Percentiles rank a stretch among this genome's conserved stretches.
Evolutionary conservation across 495 filamentous ascomycete genomes (phyloP).

Genomic region (Penicillium verhagenii): DNA sequence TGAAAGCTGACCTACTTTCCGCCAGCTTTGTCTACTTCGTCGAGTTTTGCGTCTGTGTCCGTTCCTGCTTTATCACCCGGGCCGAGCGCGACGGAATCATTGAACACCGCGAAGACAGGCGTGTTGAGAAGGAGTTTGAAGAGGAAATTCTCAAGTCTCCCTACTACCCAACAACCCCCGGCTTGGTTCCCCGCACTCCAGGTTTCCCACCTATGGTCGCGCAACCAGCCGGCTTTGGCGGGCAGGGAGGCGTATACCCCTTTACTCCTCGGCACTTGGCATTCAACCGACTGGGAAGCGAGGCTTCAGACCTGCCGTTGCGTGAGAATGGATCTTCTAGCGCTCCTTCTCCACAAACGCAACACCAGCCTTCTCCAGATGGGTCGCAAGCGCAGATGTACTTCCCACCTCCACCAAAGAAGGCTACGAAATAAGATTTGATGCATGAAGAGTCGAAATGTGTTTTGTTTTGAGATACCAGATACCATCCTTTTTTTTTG

Average conservation of each 20-base stretch:
- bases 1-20: slow-evolving; percentile 14
- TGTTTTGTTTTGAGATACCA: slow-evolving; percentile 7
- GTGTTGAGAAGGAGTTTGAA: slow-evolving; percentile 42
- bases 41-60: slow-evolving; percentile 56
- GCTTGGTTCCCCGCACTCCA: slow-evolving; percentile 27
- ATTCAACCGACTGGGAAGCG: slow-evolving; percentile 39
- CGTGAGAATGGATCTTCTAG: slow-evolving; percentile 21
- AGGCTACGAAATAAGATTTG: slow-evolving; percentile 27
- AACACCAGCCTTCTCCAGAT: slow-evolving; percentile 21
- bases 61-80: slow-evolving; percentile 60
- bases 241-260: slow-evolving; percentile 24
- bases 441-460: neutral
- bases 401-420: slow-evolving; percentile 47
- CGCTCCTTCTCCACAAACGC: slow-evolving; percentile 14
- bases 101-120: slow-evolving; percentile 40
- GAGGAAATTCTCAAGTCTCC: slow-evolving; percentile 48
- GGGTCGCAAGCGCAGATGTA: slow-evolving; percentile 24
- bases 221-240: neutral
- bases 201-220: slow-evolving; percentile 25
- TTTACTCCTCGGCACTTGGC: slow-evolving; percentile 43
- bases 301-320: slow-evolving; percentile 42
- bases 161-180: slow-evolving; percentile 37
- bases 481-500: slow-evolving; percentile 23
- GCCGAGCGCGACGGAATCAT: slow-evolving; percentile 35
- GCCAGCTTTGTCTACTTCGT: slow-evolving; percentile 54